These are phyloP conservation scores for Groenewaldozyma tartarivorans DNA, from an alignment of 805 yeast genomes.

Conservation along the genomic window DNA sequence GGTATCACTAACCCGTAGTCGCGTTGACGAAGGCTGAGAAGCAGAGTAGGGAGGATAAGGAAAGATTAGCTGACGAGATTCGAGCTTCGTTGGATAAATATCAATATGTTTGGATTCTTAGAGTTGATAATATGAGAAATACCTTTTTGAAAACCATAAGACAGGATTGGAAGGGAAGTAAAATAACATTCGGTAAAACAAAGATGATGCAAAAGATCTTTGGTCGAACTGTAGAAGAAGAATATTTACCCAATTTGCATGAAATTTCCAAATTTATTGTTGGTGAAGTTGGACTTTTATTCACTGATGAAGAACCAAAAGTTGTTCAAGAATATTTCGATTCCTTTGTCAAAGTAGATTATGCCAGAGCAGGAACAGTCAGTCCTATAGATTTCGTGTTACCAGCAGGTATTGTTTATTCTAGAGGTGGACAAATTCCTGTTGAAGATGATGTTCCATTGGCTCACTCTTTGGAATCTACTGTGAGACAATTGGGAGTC, in stretches of 20 bases:
- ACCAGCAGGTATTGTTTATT: constrained; percentile 85
- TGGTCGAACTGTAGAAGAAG: constrained; percentile 81
- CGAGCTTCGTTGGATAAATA: constrained; percentile 70
- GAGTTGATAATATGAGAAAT: constrained; percentile 87
- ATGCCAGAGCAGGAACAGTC: constrained; percentile 77
- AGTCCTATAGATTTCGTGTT: constrained; percentile 77
- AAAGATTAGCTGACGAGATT: constrained; percentile 81
- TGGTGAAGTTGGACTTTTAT: constrained; percentile 81
- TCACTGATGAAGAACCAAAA: constrained; percentile 81
- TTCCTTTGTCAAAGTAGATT: constrained; percentile 71
- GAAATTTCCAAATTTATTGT: constrained; percentile 50
- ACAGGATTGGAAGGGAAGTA: constrained; percentile 86
- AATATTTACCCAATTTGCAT: constrained; percentile 76
- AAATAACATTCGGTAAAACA: constrained; percentile 82
- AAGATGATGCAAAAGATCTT: constrained; percentile 88
- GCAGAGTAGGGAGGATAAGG: constrained; percentile 90
- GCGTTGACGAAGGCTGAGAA: constrained; percentile 94
- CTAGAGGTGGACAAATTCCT: constrained; percentile 91
- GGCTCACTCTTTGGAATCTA: constrained; percentile 92
- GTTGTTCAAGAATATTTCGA: constrained; percentile 86
- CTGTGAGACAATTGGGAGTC: constrained; percentile 79
- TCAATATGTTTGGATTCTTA: constrained; percentile 75
- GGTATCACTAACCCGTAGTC: constrained; percentile 32
- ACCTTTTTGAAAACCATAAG: constrained; percentile 91
- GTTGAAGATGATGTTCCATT: constrained; percentile 91